Conservation (phyloP, 2,329 filamentous ascomycete species). For the Cladosporium colombiae region DNA sequence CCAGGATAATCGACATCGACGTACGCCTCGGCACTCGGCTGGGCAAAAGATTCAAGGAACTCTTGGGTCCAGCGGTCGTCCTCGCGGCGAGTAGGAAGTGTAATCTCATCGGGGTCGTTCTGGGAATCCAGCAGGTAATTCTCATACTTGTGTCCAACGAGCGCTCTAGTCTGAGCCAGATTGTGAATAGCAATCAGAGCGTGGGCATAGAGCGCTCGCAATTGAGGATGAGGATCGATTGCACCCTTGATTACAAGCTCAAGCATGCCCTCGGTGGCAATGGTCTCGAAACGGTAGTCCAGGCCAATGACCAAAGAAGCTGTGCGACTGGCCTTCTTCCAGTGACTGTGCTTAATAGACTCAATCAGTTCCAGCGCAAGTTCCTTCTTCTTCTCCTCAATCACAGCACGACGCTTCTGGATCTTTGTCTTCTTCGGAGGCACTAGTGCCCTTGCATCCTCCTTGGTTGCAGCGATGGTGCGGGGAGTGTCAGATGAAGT, state of each 20-base stretch:
- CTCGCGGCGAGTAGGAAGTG: slow-evolving; percentile 70
- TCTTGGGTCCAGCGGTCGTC: slow-evolving; percentile 76
- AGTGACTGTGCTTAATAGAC: slow-evolving; percentile 77
- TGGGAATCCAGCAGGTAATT: slow-evolving; percentile 84
- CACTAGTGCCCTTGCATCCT: slow-evolving; percentile 64
- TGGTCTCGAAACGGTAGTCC: slow-evolving; percentile 84
- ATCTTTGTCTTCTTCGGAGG: slow-evolving; percentile 72
- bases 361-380: slow-evolving; percentile 81
- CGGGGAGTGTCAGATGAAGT: slow-evolving; percentile 31
- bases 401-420: slow-evolving; percentile 68
- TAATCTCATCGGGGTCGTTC: slow-evolving; percentile 72
- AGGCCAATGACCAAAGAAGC: slow-evolving; percentile 88
- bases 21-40: slow-evolving; percentile 79
- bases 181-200: slow-evolving; percentile 76
- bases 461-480: slow-evolving; percentile 37
- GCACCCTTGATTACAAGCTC: slow-evolving; percentile 79
- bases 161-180: slow-evolving; percentile 81
- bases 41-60: slow-evolving; percentile 75
- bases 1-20: slow-evolving; percentile 90
- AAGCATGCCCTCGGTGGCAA: slow-evolving; percentile 79
- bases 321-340: slow-evolving; percentile 91
- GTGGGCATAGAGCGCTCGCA: slow-evolving; percentile 78
- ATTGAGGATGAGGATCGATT: slow-evolving; percentile 84
- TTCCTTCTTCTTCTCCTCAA: slow-evolving; percentile 80
- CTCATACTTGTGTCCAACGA: slow-evolving; percentile 82